phyloP scores from a whole-genome alignment of 164 flowering plant species.

The Chimonanthus salicifolius region DNA sequence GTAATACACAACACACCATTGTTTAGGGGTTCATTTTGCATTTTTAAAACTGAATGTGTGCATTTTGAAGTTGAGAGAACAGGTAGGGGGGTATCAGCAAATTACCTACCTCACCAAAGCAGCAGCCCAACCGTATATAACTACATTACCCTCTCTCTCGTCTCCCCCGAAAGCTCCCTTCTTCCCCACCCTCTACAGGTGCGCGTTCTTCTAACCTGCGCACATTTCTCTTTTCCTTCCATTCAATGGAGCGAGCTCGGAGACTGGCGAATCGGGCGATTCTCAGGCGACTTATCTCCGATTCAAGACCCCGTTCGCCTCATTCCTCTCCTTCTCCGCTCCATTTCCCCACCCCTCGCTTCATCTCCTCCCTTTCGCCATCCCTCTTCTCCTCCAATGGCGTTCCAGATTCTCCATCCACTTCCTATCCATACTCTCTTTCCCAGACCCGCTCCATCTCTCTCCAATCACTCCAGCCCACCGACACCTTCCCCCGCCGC shows the following conservation, averaged over 20 bases:
- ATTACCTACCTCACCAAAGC: conserved; percentile 16
- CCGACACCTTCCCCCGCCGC: conserved; percentile 91
- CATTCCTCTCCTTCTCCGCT: conserved; percentile 2
- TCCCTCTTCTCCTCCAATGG: conserved; percentile 18
- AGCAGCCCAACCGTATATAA: not conserved
- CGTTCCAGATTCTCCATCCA: conserved; percentile 6
- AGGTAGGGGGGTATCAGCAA: too few species aligned
- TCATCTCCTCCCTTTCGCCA: conserved; percentile 61
- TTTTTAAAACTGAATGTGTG: too few species aligned
- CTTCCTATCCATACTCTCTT: not conserved
- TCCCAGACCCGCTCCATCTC: conserved; percentile 48
- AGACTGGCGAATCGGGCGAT: conserved; percentile 64
- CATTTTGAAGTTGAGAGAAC: too few species aligned
- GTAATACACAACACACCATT: too few species aligned
- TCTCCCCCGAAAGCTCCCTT: not conserved
- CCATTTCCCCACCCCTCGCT: conserved; percentile 39
- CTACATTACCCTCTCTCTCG: not conserved
- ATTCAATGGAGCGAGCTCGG: conserved; percentile 84
- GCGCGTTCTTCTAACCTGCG: not conserved
- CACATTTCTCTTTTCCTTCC: not conserved
- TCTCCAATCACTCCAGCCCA: conserved; percentile 67
- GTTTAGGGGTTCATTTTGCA: too few species aligned
- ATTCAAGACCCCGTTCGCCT: conserved; percentile 27
- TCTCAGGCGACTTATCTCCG: conserved; percentile 53
- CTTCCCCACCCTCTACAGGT: not conserved